These are phyloP conservation scores for Xylariaceae sp. DNA, from an alignment of 2,329 filamentous ascomycete species.

Conservation along the genomic window DNA sequence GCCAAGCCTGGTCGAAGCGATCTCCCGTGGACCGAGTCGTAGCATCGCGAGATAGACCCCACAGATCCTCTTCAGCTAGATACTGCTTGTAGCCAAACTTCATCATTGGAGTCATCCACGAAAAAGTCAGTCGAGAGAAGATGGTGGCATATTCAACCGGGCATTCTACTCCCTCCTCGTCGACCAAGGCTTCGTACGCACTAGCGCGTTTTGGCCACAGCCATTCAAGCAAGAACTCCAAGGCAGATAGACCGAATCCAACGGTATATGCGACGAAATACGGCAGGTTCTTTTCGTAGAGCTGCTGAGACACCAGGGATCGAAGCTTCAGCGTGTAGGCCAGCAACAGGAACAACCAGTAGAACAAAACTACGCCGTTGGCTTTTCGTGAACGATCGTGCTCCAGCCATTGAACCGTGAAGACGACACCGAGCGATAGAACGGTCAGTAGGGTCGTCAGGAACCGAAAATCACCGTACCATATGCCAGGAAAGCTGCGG, in stretches of 20 bases:
- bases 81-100: constrained; percentile 86
- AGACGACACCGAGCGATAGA: constrained; percentile 67
- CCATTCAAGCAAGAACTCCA: constrained; percentile 78
- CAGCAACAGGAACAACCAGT: constrained; percentile 83
- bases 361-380: constrained; percentile 84
- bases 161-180: constrained; percentile 53
- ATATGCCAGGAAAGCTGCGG: constrained; percentile 60
- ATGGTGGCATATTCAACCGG: constrained; percentile 87
- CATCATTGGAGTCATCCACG: constrained; percentile 99
- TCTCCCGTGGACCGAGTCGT: constrained; percentile 69
- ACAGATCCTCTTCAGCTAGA: constrained; percentile 90
- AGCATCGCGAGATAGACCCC: constrained; percentile 79
- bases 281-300: constrained; percentile 59
- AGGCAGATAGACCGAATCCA: constrained; percentile 61
- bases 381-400: constrained; percentile 77
- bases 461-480: constrained; percentile 78
- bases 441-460: constrained; percentile 72
- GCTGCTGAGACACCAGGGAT: constrained; percentile 73
- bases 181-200: constrained; percentile 51
- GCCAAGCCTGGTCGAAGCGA: constrained; percentile 71
- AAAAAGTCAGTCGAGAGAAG: constrained; percentile 89
- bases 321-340: constrained; percentile 76
- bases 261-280: constrained; percentile 75
- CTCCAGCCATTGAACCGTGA: constrained; percentile 78
- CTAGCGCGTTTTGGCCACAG: constrained; percentile 74